Evolutionary conservation across 352 stramenopile species (phyloP).

Genomic region (Halophytophthora polymorphica): DNA sequence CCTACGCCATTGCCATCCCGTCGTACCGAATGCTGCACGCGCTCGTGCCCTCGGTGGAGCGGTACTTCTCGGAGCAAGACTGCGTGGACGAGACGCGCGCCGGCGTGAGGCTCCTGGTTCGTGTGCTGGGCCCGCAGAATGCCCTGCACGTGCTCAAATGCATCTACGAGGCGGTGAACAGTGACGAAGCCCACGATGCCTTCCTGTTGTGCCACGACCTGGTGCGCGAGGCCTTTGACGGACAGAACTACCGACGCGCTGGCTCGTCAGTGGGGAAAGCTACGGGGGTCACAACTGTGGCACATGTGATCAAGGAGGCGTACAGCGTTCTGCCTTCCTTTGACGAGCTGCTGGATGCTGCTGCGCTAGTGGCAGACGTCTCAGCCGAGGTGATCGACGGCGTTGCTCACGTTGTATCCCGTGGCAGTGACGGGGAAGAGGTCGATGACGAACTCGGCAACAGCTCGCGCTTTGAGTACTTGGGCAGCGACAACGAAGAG

Average conservation of each 20-base stretch:
- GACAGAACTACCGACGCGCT: slow-evolving; percentile 56
- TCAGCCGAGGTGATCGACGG: slow-evolving; percentile 51
- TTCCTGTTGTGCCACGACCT: slow-evolving; percentile 69
- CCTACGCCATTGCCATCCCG: slow-evolving; percentile 65
- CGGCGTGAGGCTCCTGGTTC: slow-evolving; percentile 48
- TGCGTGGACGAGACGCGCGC: slow-evolving; percentile 46
- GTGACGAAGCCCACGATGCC: slow-evolving; percentile 63
- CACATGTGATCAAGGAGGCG: slow-evolving; percentile 41
- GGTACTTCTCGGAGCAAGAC: slow-evolving; percentile 53
- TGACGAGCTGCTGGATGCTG: slow-evolving; percentile 58
- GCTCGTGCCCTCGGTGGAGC: slow-evolving; percentile 41
- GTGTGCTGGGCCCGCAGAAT: slow-evolving; percentile 65
- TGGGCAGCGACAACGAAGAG: slow-evolving; percentile 18
- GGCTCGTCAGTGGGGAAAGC: slow-evolving; percentile 37
- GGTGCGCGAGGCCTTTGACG: slow-evolving; percentile 52
- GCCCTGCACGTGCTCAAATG: slow-evolving; percentile 71
- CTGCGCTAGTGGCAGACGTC: slow-evolving; percentile 53
- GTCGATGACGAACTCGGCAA: slow-evolving; percentile 11
- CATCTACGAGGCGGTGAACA: slow-evolving; percentile 71
- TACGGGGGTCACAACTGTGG: slow-evolving; percentile 40
- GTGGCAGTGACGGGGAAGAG: slow-evolving; percentile 2
- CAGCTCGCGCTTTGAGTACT: slow-evolving; percentile 31
- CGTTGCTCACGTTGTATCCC: slow-evolving; percentile 19
- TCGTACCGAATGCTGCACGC: slow-evolving; percentile 57
- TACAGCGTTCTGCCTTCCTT: slow-evolving; percentile 62